Conservation (phyloP, 1,139 yeast species). For the Candida gigantensis region DNA sequence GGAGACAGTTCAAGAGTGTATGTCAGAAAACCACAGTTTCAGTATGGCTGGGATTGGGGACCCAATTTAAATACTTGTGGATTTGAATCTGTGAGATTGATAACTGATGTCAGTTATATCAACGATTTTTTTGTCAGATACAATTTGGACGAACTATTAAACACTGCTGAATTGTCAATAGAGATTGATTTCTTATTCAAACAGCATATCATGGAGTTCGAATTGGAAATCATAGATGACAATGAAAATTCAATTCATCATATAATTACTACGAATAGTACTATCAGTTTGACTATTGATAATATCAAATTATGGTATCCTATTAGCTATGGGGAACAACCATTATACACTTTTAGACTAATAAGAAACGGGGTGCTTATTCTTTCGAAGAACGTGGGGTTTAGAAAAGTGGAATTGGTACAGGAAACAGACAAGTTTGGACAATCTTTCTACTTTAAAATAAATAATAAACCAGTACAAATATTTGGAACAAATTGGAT, state of each 20-base stretch:
- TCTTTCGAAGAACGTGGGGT: slow-evolving; percentile 27
- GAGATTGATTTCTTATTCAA: slow-evolving; percentile 11
- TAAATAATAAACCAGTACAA: slow-evolving; percentile 40
- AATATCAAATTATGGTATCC: slow-evolving; percentile 46
- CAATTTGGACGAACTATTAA: slow-evolving; percentile 17
- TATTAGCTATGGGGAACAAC: slow-evolving; percentile 35
- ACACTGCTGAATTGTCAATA: slow-evolving; percentile 8
- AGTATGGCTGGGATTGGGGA: slow-evolving; percentile 65
- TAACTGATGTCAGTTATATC: slow-evolving; percentile 22
- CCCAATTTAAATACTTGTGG: slow-evolving; percentile 51
- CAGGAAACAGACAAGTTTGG: slow-evolving; percentile 38
- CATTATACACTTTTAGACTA: slow-evolving; percentile 28
- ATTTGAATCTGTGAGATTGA: slow-evolving; percentile 38
- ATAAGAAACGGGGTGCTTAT: slow-evolving; percentile 10
- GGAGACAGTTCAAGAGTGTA: slow-evolving; percentile 45
- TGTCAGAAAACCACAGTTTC: slow-evolving; percentile 55
- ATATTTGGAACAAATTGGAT: slow-evolving; percentile 50
- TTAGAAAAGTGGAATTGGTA: slow-evolving; percentile 39
- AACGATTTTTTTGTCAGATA: slow-evolving; percentile 23
- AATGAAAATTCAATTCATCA: neutral
- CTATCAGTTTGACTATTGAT: slow-evolving; percentile 2
- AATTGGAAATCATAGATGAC: slow-evolving; percentile 11
- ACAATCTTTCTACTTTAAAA: slow-evolving; percentile 38
- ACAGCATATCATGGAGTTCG: neutral
- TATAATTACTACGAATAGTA: neutral